Percentiles rank a stretch among this genome's conserved stretches.
Evolutionary conservation across 306 rosid genomes (phyloP).

Genomic region (Malus orientalis): DNA sequence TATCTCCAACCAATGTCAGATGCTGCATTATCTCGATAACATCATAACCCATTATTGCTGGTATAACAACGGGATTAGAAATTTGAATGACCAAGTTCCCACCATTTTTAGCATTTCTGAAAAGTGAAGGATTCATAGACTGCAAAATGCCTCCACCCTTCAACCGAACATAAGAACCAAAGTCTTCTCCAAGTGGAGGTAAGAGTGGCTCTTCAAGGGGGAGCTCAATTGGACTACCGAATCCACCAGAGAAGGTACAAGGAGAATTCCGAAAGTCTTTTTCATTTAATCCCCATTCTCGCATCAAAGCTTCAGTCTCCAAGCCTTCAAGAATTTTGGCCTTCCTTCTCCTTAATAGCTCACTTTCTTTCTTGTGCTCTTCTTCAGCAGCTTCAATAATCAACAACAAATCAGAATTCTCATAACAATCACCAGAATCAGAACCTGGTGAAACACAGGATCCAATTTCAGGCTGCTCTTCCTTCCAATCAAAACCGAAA

Average conservation of each 20-base stretch:
- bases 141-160: slow-evolving; percentile 55
- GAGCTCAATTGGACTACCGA: slow-evolving; percentile 83
- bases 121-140: slow-evolving; percentile 61
- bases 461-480: slow-evolving; percentile 30
- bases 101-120: slow-evolving; percentile 41
- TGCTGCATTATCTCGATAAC: slow-evolving; percentile 51
- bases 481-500: slow-evolving; percentile 30
- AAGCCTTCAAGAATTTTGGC: slow-evolving; percentile 62
- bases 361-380: slow-evolving; percentile 40
- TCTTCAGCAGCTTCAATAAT: slow-evolving; percentile 49
- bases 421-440: slow-evolving; percentile 10
- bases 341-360: slow-evolving; percentile 45
- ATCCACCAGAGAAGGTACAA: slow-evolving; percentile 47
- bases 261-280: slow-evolving; percentile 54
- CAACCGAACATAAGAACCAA: slow-evolving; percentile 49
- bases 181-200: slow-evolving; percentile 61
- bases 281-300: slow-evolving; percentile 68
- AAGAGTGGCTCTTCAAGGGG: slow-evolving; percentile 37
- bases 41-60: slow-evolving; percentile 55
- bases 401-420: slow-evolving; percentile 46
- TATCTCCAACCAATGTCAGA: slow-evolving; percentile 48
- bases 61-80: slow-evolving; percentile 58
- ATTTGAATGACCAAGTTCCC: slow-evolving; percentile 57
- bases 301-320: slow-evolving; percentile 70
- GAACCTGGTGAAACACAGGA: slow-evolving; percentile 5